Conservation (phyloP, 1,139 yeast genomes). For the Starmera stellimalicola region DNA sequence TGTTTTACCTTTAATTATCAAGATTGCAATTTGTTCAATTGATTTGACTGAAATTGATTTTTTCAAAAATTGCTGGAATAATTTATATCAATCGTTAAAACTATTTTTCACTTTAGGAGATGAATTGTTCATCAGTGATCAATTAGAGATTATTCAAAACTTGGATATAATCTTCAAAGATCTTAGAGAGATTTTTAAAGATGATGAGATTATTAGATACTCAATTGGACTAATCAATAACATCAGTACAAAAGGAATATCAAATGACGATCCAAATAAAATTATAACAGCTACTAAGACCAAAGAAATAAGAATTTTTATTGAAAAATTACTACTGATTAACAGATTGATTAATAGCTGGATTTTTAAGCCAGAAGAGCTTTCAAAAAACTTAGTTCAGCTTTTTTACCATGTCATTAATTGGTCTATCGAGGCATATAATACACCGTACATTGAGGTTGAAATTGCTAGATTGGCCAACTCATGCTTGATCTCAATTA, state of each 20-base stretch:
- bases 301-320: slow-evolving; percentile 45
- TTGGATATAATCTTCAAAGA: slow-evolving; percentile 45
- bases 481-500: slow-evolving; percentile 43
- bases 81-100: slow-evolving; percentile 33
- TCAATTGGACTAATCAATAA: slow-evolving; percentile 37
- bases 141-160: slow-evolving; percentile 46
- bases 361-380: slow-evolving; percentile 26
- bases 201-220: slow-evolving; percentile 27
- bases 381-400: slow-evolving; percentile 28
- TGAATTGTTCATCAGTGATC: slow-evolving; percentile 46
- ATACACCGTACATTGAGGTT: slow-evolving; percentile 38
- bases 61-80: slow-evolving; percentile 25
- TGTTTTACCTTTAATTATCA: slow-evolving; percentile 41
- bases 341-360: slow-evolving; percentile 46
- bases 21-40: slow-evolving; percentile 25
- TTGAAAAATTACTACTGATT: slow-evolving; percentile 49
- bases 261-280: slow-evolving; percentile 11
- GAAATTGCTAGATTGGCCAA: slow-evolving; percentile 57
- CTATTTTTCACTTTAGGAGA: slow-evolving; percentile 40
- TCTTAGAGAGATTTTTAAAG: slow-evolving; percentile 31
- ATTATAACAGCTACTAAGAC: slow-evolving; percentile 18
- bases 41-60: slow-evolving; percentile 19
- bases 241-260: slow-evolving; percentile 44
- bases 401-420: slow-evolving; percentile 44
- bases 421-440: slow-evolving; percentile 56